Evolutionary conservation across 23 red algal genomes (phyloP).

Genomic region (Gracilaria gracilis): DNA sequence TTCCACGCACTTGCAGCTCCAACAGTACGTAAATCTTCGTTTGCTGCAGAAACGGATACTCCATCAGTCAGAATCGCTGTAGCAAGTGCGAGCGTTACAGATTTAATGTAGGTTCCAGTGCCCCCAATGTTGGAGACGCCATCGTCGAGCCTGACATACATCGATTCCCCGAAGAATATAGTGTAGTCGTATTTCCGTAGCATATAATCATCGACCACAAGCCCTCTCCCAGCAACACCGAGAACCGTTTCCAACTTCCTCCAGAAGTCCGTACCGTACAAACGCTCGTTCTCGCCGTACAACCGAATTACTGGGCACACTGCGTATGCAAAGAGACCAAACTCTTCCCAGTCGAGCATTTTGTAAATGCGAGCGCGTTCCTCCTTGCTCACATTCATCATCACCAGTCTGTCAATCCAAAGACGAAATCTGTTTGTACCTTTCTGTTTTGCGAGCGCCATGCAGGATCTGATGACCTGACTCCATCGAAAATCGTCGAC

Average conservation of each 20-base stretch:
- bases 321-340: background rate
- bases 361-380: constrained; percentile 8
- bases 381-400: constrained; percentile 8
- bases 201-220: too few species aligned
- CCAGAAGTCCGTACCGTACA: constrained; percentile 35
- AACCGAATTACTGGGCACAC: constrained; percentile 28
- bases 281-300: background rate
- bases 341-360: constrained; percentile 21
- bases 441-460: background rate
- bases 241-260: constrained; percentile 37
- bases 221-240: too few species aligned
- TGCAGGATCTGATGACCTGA: constrained; percentile 24
- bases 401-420: constrained; percentile 32
- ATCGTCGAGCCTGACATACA: constrained; percentile 22
- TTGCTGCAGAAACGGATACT: background rate
- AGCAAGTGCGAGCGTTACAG: constrained; percentile 13
- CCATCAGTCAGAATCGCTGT: constrained; percentile 21
- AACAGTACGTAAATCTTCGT: constrained; percentile 29
- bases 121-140: constrained; percentile 27
- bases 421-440: constrained; percentile 15
- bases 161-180: constrained; percentile 13
- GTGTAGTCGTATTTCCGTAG: background rate
- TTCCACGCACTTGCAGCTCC: constrained; percentile 5
- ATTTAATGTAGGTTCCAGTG: background rate
- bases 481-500: constrained; percentile 46